Base-by-base conservation (phyloP, 371 early-diverging fungal species). In the Saksenaea vasiformis region DNA sequence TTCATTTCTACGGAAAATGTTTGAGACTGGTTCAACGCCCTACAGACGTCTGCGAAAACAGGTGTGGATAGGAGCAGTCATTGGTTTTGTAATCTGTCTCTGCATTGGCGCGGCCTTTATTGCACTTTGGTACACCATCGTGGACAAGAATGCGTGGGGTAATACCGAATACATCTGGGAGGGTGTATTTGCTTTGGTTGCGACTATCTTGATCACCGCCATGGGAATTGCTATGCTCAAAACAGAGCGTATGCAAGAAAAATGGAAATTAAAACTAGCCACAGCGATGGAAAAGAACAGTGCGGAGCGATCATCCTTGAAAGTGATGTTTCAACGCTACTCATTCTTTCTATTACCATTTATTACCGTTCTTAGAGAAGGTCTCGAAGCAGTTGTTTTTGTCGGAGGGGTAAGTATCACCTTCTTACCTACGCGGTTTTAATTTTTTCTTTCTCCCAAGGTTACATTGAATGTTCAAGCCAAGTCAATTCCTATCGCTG, bases 371-470 rank as follows among this genome's bases (percentile, higher is more conserved):
- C 72, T 92, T 38, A 82, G 95, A 27, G 94, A 94, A 79, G 93
- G 92, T 5, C 79, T 95, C 34, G 92, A 92, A 72, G 85, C 90
- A 15, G 83, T 95, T 5, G 85, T 95, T 0, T 91, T 94, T 71
- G 84, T 93, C 54, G 92, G 87, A 60, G 95, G 94, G 43, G 92
- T 93, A 67, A 79, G 74, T 87, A 26, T 31, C 34, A 78, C 81
- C 15, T 82, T 82, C 54, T 44, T 35, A 27, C 85, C 35, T 81
- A 86, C n/a, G n/a, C 10, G 74, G 85, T 15, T 58, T 85, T 35
- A 71, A 84, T 14, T 83, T 80, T 69, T 76, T 87, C 0, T 70
- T 87, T 15, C 81, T 86, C 68, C 62, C 80, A 77, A 83, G 83
- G 87, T 94, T 5, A 84, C 90, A 0, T 72, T 93, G 31, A 73